Base-by-base conservation (phyloP, 306 rosid species). In the Fragaria iinumae region DNA sequence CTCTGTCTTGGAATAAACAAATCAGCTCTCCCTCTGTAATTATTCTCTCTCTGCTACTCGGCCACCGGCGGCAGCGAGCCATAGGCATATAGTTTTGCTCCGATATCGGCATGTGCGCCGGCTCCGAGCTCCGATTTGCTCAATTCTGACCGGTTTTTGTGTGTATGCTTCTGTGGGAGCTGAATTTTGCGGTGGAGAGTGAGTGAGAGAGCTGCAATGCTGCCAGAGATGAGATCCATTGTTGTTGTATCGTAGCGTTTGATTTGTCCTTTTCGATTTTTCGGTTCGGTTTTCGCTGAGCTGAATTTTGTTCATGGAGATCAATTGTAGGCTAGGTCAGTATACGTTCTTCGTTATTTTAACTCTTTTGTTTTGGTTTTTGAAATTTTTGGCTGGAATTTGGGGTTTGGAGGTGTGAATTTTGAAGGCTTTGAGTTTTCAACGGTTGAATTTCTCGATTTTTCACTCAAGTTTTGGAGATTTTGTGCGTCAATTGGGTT, bases 11-110 rank as follows among this genome's bases (percentile, higher is more conserved):
- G 57, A 29, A 60, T 60, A 74, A 74, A 56, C 20, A 59, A 60
- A 73, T 56, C 59, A 67, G 77, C 85, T 59, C 85, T 59, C 10
- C 69, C 76, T 65, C 39, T n/a, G 14, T 74, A 69, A 47, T 38
- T 83, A 53, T 34, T 39, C 70, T 78, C 67, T 62, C 67, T 59
- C 66, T 11, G 18, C 16, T 83, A 81, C 75, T 77, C 83, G 48
- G 83, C 77, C 77, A 85, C 91, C 87, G 91, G 92, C 97, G 93
- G 56, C 10, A 23, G 34, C 52, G 17, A 48, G 52, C 52, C 50
- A 9, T 2, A 43, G 45, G 2, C 11, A 10, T 43, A 3, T 44
- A 11, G 53, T 4, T 48, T 48, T 13, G 8, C 21, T 1, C 56
- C 56, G n/a, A n/a, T 17, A 50, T 50, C 56, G 56, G n/a, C 0